phyloP scores from a whole-genome alignment of 1,284 basidiomycete genomes.

The Lignosus rhinocerotis region DNA sequence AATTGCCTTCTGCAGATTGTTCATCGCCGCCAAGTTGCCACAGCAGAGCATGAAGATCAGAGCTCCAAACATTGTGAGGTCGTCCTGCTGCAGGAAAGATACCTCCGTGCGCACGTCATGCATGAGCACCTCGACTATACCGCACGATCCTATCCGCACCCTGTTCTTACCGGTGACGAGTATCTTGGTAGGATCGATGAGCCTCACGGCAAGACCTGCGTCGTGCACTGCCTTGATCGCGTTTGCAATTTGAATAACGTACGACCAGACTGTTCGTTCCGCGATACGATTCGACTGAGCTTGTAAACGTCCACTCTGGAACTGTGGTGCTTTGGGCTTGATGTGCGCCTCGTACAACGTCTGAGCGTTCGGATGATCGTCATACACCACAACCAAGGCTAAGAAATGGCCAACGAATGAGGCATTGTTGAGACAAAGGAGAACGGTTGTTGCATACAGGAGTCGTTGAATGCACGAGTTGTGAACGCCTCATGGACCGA shows the following conservation, averaged over 20 bases:
- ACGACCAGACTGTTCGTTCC: slow-evolving; percentile 93
- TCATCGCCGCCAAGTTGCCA: slow-evolving; percentile 58
- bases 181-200: slow-evolving; percentile 88
- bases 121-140: slow-evolving; percentile 82
- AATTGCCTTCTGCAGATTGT: slow-evolving; percentile 73
- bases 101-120: slow-evolving; percentile 72
- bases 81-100: slow-evolving; percentile 78
- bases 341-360: slow-evolving; percentile 79
- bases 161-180: slow-evolving; percentile 89
- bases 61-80: slow-evolving; percentile 84
- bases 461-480: slow-evolving; percentile 90
- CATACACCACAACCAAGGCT: slow-evolving; percentile 94
- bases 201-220: slow-evolving; percentile 78
- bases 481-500: slow-evolving; percentile 93
- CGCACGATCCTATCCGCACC: slow-evolving; percentile 80
- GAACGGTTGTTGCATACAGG: slow-evolving; percentile 57
- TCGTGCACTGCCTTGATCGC: slow-evolving; percentile 89
- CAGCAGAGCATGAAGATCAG: slow-evolving; percentile 84
- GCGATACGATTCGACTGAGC: slow-evolving; percentile 48
- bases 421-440: neutral
- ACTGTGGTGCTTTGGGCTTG: slow-evolving; percentile 48
- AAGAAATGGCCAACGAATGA: slow-evolving; percentile 2
- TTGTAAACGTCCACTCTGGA: slow-evolving; percentile 46
- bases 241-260: slow-evolving; percentile 87
- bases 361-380: slow-evolving; percentile 85